Evolutionary conservation across 306 rosid genomes (phyloP), one percentile per base, ranked within the genome.

Genomic region (Quercus glauca): DNA sequence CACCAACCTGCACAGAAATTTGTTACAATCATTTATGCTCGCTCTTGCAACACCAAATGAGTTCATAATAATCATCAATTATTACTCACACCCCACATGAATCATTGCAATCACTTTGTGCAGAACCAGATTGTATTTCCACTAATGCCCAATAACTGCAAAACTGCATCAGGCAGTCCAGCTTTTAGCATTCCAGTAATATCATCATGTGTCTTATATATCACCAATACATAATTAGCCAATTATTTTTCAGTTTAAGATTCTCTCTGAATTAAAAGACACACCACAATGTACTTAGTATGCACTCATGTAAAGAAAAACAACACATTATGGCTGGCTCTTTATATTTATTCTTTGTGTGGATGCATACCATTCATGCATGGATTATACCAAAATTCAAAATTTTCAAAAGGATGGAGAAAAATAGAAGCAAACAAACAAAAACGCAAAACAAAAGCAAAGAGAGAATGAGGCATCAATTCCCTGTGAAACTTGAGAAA

Each of bases 121-220:
- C 72, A 67, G 72, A 35, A 67, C 23, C 72, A 67, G 72, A 19
- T 35, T 45, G 37, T 67, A n/a, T 33, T 67, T 67, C 52, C 72
- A 18, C 72, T 49, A 49, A 49, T 49, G 53, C 53, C 53, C 17
- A 49, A 35, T 67, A n/a, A 67, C 37, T 67, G 53, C 26, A 67
- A 17, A 64, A 33, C 37, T 35, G 25, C 49, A 67, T 49, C 15
- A 67, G 17, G 72, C 72, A 67, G 72, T 67, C 52, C 26, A 67
- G 72, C 51, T 67, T 35, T 49, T n/a, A 67, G 72, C 26, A 67
- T 33, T 18, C 51, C 37, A 35, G 49, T 37, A 33, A 35, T 18
- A 31, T 64, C 19, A 29, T 41, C 45, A 41, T 8, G 45, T 64
- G 21, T 29, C 23, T 64, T 64, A 29, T 5, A 41, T 4, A 64